A percentile compares a stretch with the other conserved stretches of the same genome.
Conservation (phyloP, 768 basidiomycete species). For the Trametes cubensis region DNA sequence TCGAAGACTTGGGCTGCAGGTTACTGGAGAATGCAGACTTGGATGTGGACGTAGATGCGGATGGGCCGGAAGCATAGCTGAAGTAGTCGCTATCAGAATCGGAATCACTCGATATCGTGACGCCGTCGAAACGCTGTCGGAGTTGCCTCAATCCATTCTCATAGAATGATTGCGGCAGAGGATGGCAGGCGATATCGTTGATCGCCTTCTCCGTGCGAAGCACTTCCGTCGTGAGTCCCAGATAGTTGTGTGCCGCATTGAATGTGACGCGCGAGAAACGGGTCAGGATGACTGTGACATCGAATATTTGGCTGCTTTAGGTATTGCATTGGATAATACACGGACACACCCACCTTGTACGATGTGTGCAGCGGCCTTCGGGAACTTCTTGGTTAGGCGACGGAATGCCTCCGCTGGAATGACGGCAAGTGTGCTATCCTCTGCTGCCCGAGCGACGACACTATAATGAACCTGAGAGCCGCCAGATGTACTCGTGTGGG, state of each 20-base stretch:
- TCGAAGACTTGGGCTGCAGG: slow-evolving; percentile 30
- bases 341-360: slow-evolving; percentile 68
- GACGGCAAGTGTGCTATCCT: slow-evolving; percentile 96
- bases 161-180: slow-evolving; percentile 88
- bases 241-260: slow-evolving; percentile 94
- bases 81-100: slow-evolving; percentile 64
- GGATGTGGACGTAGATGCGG: slow-evolving; percentile 19
- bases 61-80: slow-evolving; percentile 34
- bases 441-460: slow-evolving; percentile 88
- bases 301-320: slow-evolving; percentile 12
- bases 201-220: slow-evolving; percentile 96
- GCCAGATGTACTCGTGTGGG: slow-evolving; percentile 5
- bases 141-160: slow-evolving; percentile 88
- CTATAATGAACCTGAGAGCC: slow-evolving; percentile 54
- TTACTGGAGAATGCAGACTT: slow-evolving; percentile 15
- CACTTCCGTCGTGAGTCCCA: slow-evolving; percentile 93
- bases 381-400: slow-evolving; percentile 91
- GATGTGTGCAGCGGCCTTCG: slow-evolving; percentile 95
- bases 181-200: slow-evolving; percentile 96
- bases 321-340: not conserved
- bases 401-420: slow-evolving; percentile 98
- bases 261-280: slow-evolving; percentile 97
- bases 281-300: slow-evolving; percentile 75
- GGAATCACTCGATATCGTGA: slow-evolving; percentile 42
- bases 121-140: slow-evolving; percentile 84